Conservation (phyloP, 2,329 filamentous ascomycete genomes). For the Pestalotiopsis sp. region DNA sequence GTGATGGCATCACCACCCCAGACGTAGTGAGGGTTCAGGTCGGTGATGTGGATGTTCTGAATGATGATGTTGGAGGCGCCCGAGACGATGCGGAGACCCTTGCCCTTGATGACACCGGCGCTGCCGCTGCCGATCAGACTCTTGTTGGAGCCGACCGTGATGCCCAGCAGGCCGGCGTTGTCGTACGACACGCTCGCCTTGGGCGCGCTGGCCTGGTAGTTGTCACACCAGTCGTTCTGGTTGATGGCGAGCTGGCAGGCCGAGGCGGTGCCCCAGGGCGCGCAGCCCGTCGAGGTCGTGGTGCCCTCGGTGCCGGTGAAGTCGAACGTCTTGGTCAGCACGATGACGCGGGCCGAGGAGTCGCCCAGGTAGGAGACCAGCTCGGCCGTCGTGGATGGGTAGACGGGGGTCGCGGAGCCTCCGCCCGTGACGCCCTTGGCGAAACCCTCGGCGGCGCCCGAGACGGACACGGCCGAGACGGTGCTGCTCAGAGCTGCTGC, state of each 20-base stretch:
- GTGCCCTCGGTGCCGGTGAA: conserved; percentile 59
- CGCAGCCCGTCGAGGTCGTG: conserved; percentile 55
- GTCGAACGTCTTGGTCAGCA: conserved; percentile 59
- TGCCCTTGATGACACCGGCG: conserved; percentile 52
- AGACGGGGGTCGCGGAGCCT: conserved; percentile 54
- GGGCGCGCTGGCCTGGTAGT: conserved; percentile 58
- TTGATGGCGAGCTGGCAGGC: conserved; percentile 63
- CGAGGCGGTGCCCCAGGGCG: conserved; percentile 57
- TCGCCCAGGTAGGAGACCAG: conserved; percentile 63
- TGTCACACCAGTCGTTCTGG: conserved; percentile 59
- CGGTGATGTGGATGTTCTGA: conserved; percentile 59
- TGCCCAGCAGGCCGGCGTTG: conserved; percentile 52
- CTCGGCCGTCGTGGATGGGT: conserved; percentile 56
- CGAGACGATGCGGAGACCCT: conserved; percentile 25
- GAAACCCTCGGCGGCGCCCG: conserved; percentile 43
- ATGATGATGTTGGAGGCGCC: conserved; percentile 49
- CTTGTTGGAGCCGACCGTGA: conserved; percentile 60
- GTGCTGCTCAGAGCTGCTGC: conserved; percentile 11
- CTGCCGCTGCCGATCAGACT: conserved; percentile 55
- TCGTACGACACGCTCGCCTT: conserved; percentile 48
- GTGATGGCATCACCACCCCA: conserved; percentile 64
- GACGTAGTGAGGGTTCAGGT: conserved; percentile 59
- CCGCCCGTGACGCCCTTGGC: conserved; percentile 61
- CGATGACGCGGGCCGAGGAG: conserved; percentile 54
- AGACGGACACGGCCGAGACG: conserved; percentile 31